A percentile compares a stretch with the other conserved stretches of the same genome.
Conservation (phyloP, 2,329 filamentous ascomycete genomes). For the Amauroascus niger region DNA sequence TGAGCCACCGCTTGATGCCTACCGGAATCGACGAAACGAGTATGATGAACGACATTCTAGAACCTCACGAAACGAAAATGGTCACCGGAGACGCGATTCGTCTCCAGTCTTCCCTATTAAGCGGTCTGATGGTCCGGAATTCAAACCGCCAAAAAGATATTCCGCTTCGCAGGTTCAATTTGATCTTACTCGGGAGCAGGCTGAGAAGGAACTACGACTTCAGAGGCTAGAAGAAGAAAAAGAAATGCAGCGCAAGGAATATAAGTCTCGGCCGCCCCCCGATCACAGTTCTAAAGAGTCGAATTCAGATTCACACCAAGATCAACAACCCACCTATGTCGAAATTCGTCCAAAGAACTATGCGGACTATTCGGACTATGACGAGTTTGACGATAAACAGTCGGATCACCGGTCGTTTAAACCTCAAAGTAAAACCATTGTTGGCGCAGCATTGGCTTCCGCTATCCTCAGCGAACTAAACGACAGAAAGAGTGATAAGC, state of each 20-base stretch:
- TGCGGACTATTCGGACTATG: too few relatives aligned
- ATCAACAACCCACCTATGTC: neutral
- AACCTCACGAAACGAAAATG: slow-evolving; percentile 11
- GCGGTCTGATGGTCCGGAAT: slow-evolving; percentile 18
- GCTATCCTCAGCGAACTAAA: slow-evolving; percentile 22
- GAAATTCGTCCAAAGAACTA: slow-evolving; percentile 8
- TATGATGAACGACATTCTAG: neutral
- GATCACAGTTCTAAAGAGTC: neutral
- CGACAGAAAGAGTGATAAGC: slow-evolving; percentile 25
- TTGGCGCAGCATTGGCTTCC: slow-evolving; percentile 33
- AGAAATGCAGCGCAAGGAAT: slow-evolving; percentile 13
- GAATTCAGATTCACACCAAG: neutral
- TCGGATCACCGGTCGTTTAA: slow-evolving; percentile 2
- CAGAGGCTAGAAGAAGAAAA: slow-evolving; percentile 17
- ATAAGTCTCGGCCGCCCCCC: neutral
- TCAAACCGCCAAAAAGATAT: slow-evolving; percentile 25
- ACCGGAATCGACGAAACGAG: neutral
- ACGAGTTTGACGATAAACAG: neutral
- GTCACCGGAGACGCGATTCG: slow-evolving; percentile 38
- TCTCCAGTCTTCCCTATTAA: slow-evolving; percentile 35
- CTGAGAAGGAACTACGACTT: slow-evolving; percentile 37
- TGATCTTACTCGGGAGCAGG: slow-evolving; percentile 48
- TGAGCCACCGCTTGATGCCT: neutral
- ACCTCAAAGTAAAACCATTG: slow-evolving; percentile 40
- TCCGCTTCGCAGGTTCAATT: slow-evolving; percentile 44